Evolutionary conservation across 805 yeast genomes (phyloP), one percentile per base, ranked within the genome.

Genomic region (Ogataea parapolymorpha): DNA sequence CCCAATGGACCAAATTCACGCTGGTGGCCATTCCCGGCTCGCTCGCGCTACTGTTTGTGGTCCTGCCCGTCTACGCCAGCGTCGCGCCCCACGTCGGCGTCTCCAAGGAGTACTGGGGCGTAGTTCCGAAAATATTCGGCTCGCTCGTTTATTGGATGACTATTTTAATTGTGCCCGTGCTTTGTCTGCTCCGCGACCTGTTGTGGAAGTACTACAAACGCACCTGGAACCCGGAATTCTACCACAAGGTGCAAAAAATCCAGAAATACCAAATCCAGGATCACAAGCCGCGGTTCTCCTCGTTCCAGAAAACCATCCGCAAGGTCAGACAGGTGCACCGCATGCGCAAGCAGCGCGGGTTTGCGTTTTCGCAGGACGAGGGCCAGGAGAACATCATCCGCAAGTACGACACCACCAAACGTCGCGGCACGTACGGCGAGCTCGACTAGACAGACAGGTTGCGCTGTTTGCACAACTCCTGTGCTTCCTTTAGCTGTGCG

Each of bases 291-390:
- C 79, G 96, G 53, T 80, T 90, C 76, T 95, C 89, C 53, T 95
- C 90, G 49, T 93, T 93, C 73, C 99, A 93, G 64, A 89, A 85
- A 62, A 97, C 98, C 5, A 93, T 93, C 42, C 76, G 98, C 58
- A 93, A 89, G 59, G 98, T 93, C 17, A 82, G 99, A 65, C 99
- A 95, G 65, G 98, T 93, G 27, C 96, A 91, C 63, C 77, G 99
- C 63, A 91, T 93, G 86, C 85, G 95, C 61, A 93, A 93, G 58
- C 99, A 93, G 66, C 81, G 98, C 66, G 99, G 99, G 5, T 93
- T 87, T 71, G 99, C 99, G 2, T 93, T 93, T 56, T 89, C 97
- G 6, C 98, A 93, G 63, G 89, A 85, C 34, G 96, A 86, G 60
- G 95, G 95, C 26, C 96, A 90, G 66, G 96, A 89, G 51, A 81